Evolutionary conservation across 2,329 filamentous ascomycete genomes (phyloP).

Genomic region (Cladobotryum mycophilum): DNA sequence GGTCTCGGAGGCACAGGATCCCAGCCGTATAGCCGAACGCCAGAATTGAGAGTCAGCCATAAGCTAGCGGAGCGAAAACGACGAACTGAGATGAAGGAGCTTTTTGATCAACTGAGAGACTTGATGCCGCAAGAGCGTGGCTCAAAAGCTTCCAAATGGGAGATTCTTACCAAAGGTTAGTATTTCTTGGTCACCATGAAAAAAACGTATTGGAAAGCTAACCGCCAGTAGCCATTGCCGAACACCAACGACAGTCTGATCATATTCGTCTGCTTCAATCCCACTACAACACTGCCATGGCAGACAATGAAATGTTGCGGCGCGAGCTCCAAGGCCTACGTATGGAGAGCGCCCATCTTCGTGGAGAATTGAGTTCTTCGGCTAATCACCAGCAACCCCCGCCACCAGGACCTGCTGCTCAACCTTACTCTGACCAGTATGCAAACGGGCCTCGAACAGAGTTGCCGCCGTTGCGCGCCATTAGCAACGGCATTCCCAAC

Average conservation of each 20-base stretch:
- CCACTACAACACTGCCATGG: constrained; percentile 35
- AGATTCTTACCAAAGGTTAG: constrained; percentile 77
- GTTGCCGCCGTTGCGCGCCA: constrained; percentile 50
- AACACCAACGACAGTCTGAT: constrained; percentile 51
- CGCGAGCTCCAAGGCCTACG: constrained; percentile 42
- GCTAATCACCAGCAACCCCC: constrained; percentile 22
- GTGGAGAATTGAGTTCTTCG: constrained; percentile 28
- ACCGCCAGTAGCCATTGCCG: constrained; percentile 47
- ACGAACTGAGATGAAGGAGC: constrained; percentile 80
- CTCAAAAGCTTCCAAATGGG: constrained; percentile 84
- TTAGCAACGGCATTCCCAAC: constrained; percentile 38
- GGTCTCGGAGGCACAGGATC: constrained; percentile 44
- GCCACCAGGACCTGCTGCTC: constrained; percentile 16
- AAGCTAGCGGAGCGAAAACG: constrained; percentile 81
- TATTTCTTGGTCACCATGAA: not conserved
- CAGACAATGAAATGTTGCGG: constrained; percentile 44
- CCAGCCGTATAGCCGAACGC: constrained; percentile 76
- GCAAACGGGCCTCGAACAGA: constrained; percentile 37
- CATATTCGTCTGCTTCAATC: constrained; percentile 40
- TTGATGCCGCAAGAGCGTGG: constrained; percentile 75
- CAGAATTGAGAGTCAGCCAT: constrained; percentile 75
- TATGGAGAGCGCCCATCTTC: constrained; percentile 43
- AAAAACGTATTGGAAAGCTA: constrained; percentile 4
- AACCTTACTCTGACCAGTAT: constrained; percentile 27
- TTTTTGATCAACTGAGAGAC: constrained; percentile 75